These are phyloP conservation scores for Daldinia decipiens DNA, from an alignment of 495 filamentous ascomycete genomes.

Conservation along the genomic window DNA sequence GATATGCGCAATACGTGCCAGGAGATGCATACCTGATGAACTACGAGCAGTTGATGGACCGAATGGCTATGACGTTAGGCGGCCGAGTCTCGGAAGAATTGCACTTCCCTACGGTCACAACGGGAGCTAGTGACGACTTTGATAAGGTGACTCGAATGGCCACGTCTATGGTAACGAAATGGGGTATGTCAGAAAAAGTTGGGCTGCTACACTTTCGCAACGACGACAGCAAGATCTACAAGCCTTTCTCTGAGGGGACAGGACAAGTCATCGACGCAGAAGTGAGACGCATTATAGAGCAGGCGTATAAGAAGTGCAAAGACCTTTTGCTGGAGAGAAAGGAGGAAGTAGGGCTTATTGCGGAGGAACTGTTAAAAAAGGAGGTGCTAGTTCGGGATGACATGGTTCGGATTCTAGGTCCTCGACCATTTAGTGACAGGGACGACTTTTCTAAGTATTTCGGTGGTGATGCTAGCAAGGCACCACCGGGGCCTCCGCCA, in stretches of 20 bases:
- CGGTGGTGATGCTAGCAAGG: slow-evolving; percentile 57
- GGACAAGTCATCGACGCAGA: slow-evolving; percentile 90
- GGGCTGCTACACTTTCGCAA: slow-evolving; percentile 91
- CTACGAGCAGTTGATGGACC: slow-evolving; percentile 95
- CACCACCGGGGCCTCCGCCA: slow-evolving; percentile 36
- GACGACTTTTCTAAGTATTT: slow-evolving; percentile 96
- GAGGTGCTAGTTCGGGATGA: slow-evolving; percentile 92
- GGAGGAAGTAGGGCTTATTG: slow-evolving; percentile 85
- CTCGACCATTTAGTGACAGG: slow-evolving; percentile 81
- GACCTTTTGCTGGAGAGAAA: slow-evolving; percentile 86
- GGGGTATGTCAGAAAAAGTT: slow-evolving; percentile 95
- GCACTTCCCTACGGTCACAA: slow-evolving; percentile 95
- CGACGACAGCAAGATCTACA: slow-evolving; percentile 79
- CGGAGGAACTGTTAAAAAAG: slow-evolving; percentile 91
- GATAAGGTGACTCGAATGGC: slow-evolving; percentile 98
- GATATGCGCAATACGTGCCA: slow-evolving; percentile 97
- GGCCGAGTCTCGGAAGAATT: slow-evolving; percentile 94
- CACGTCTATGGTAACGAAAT: slow-evolving; percentile 95
- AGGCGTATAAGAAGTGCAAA: slow-evolving; percentile 90
- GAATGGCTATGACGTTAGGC: slow-evolving; percentile 99
- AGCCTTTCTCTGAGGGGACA: slow-evolving; percentile 95
- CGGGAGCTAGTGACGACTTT: slow-evolving; percentile 95
- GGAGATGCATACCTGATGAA: slow-evolving; percentile 95
- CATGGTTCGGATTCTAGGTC: slow-evolving; percentile 86
- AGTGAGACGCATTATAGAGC: slow-evolving; percentile 87